phyloP scores from a whole-genome alignment of 371 early-diverging fungal genomes.

The Parasitella parasitica region DNA sequence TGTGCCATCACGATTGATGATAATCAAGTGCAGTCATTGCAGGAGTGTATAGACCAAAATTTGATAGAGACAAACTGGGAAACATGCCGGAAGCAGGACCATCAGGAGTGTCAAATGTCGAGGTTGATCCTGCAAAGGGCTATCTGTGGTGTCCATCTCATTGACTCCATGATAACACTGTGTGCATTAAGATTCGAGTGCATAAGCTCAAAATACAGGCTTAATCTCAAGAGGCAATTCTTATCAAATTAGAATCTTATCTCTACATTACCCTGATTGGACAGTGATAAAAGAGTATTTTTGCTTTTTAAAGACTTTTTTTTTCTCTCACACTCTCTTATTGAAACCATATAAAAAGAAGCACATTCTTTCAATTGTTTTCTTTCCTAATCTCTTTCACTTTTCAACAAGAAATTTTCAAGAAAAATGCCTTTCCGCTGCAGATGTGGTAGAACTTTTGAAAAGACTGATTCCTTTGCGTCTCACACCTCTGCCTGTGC shows the following conservation, averaged over 20 bases:
- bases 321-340: conserved; percentile 3
- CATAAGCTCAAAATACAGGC: conserved; percentile 41
- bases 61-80: conserved; percentile 19
- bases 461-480: conserved; percentile 52
- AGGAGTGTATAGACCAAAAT: conserved; percentile 6
- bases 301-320: background rate
- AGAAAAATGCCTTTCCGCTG: conserved; percentile 54
- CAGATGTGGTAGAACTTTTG: conserved; percentile 57
- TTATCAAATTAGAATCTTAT: conserved; percentile 30
- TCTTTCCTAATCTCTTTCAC: conserved; percentile 6
- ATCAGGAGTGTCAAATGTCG: conserved; percentile 14
- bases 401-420: background rate
- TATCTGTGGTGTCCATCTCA: conserved; percentile 35
- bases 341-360: background rate
- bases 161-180: conserved; percentile 28
- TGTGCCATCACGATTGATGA: conserved; percentile 53
- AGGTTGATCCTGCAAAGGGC: conserved; percentile 27
- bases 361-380: conserved; percentile 11
- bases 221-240: conserved; percentile 50
- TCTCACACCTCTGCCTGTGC: conserved; percentile 51
- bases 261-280: conserved; percentile 13
- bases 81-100: conserved; percentile 9
- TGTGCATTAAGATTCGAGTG: conserved; percentile 45
- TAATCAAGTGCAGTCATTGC: conserved; percentile 20
- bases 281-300: conserved; percentile 6